Conservation (phyloP, 2,329 filamentous ascomycete genomes). For the Xylaria sp. region DNA sequence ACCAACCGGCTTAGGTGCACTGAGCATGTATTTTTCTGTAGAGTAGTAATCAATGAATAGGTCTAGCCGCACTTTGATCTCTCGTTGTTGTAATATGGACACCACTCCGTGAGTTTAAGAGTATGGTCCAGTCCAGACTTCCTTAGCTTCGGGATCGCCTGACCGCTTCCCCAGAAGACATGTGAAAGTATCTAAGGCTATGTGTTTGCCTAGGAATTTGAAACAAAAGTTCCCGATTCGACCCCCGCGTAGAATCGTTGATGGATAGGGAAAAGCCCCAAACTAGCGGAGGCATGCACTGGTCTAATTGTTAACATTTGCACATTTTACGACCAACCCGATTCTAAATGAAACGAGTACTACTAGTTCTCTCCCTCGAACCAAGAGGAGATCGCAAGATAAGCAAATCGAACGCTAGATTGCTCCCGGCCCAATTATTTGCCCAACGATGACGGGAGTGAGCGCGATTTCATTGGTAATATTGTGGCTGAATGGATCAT, state of each 20-base stretch:
- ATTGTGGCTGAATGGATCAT: conserved; percentile 12
- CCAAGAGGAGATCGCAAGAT: conserved; percentile 1
- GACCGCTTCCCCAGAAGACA: conserved; percentile 18
- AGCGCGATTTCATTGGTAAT: conserved; percentile 28
- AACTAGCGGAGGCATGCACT: conserved; percentile 7
- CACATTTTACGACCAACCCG: conserved; percentile 10
- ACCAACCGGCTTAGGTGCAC: conserved; percentile 2
- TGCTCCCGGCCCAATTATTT: conserved; percentile 7
- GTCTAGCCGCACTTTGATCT: background rate
- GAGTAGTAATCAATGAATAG: conserved; percentile 14
- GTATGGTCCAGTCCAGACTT: conserved; percentile 16
- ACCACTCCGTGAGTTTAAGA: conserved; percentile 20
- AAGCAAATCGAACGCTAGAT: conserved; percentile 26
- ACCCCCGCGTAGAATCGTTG: background rate
- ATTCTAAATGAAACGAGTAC: conserved; percentile 13
- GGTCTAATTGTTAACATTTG: conserved; percentile 9
- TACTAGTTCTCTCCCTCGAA: conserved; percentile 5
- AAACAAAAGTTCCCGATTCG: conserved; percentile 29
- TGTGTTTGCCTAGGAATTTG: conserved; percentile 25
- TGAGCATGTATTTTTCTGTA: background rate
- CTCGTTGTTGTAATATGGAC: conserved; percentile 3
- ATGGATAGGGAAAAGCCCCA: conserved; percentile 9
- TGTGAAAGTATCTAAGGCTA: conserved; percentile 23
- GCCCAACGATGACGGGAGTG: conserved; percentile 12
- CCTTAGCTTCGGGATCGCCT: conserved; percentile 20